Evolutionary conservation across 768 basidiomycete genomes (phyloP), one percentile per base, ranked within the genome.

Genomic region (Amanita rubescens): DNA sequence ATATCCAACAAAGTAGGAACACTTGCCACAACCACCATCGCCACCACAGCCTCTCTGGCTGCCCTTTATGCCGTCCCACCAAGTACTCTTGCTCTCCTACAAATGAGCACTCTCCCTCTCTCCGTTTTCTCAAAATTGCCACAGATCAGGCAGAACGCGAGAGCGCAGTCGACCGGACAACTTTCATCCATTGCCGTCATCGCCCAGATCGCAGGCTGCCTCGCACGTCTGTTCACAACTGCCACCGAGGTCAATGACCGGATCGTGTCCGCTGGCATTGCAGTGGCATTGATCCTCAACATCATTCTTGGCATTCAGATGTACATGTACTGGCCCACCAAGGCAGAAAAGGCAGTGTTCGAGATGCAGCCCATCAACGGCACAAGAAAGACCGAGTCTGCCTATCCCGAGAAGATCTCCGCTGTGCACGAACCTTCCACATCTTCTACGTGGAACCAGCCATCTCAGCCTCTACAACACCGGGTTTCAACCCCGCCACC

Each of bases 151-250:
- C 83, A 90, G 60, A 99, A 96, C 73, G 66, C 80, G 53, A 79
- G 79, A 42, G 74, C 81, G 4, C 69, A 76, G 46, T 90, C 86
- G 6, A 98, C 96, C 0, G 96, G 96, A 10, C 93, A 97, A 63
- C 86, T 99, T 38, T 94, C 92, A 10, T 82, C 92, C 0, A 90
- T 99, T 63, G 93, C 94, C 22, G 91, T 98, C 34, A 71, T 90
- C 61, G 79, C 91, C 48, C 92, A 95, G 58, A 79, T 98, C 35
- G 77, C 76, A 1, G 95, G 96, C 20, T 96, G 94, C 67, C 72
- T 92, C 34, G 96, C 95, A 0, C 77, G 96, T 42, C 73, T 98
- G 14, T 98, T 94, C 75, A 99, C 96, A 6, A 97, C 93, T 11
- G 78, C 84, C 9, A 87, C 86, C 30, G 95, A 98, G 67, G 85